A percentile compares a stretch with the other conserved stretches of the same genome.
phyloP scores from a whole-genome alignment of 441 rosid species.

The Arabidopsis hybrid region DNA sequence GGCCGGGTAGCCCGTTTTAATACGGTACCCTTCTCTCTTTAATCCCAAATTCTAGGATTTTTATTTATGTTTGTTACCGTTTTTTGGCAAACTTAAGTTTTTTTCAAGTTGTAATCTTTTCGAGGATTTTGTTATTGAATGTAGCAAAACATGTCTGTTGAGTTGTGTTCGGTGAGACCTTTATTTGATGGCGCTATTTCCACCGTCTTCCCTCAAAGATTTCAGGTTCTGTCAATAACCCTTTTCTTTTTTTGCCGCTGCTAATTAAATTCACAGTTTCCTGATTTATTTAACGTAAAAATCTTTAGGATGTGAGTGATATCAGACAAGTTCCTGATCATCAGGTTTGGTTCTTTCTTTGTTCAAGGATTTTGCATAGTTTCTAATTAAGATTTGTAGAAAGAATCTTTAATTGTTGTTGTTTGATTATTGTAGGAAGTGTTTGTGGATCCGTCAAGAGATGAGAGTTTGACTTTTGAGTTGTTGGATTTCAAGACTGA shows the following conservation, averaged over 20 bases:
- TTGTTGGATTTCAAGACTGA: conserved; percentile 74
- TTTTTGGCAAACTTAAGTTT: not conserved
- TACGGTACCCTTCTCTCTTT: not conserved
- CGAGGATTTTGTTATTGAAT: not conserved
- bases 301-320: conserved; percentile 71
- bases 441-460: conserved; percentile 78
- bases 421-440: conserved; percentile 59
- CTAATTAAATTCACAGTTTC: not conserved
- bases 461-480: conserved; percentile 90
- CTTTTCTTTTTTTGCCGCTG: not conserved
- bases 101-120: not conserved
- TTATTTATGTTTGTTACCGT: not conserved
- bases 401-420: not conserved
- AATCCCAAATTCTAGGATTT: not conserved
- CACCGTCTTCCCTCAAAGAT: conserved; percentile 54
- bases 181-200: conserved; percentile 74
- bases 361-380: not conserved
- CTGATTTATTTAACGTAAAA: not conserved
- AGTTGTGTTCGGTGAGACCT: conserved; percentile 47
- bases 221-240: conserved; percentile 50
- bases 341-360: conserved; percentile 53
- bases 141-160: conserved; percentile 50
- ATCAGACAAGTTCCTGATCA: conserved; percentile 81
- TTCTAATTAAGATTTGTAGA: not conserved
- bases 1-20: too few species aligned